phyloP scores from a whole-genome alignment of 1,284 basidiomycete species.

The Boletus subluridellus region DNA sequence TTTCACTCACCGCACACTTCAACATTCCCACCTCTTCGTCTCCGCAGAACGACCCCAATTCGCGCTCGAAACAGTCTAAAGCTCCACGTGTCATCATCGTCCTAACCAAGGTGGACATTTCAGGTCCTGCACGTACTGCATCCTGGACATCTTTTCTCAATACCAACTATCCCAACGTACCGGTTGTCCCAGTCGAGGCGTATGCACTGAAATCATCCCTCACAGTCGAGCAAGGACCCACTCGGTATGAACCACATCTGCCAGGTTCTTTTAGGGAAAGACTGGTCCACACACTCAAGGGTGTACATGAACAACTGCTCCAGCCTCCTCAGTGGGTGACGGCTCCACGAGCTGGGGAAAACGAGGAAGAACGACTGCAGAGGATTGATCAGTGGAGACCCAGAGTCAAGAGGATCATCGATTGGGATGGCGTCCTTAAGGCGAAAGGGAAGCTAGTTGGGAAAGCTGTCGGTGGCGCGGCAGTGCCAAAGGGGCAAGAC shows the following conservation, averaged over 20 bases:
- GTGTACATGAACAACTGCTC: conserved; percentile 66
- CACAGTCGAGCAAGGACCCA: conserved; percentile 42
- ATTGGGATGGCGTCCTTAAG: conserved; percentile 66
- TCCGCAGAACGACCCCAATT: background rate
- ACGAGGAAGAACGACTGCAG: conserved; percentile 27
- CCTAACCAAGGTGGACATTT: conserved; percentile 81
- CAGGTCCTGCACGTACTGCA: conserved; percentile 52
- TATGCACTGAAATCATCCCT: conserved; percentile 50
- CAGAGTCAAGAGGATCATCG: conserved; percentile 56
- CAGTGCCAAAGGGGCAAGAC: conserved; percentile 32
- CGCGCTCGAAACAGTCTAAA: conserved; percentile 36
- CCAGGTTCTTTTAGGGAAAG: conserved; percentile 55
- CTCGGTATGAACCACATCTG: conserved; percentile 61
- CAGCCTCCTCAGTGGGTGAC: conserved; percentile 63
- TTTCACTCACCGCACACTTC: conserved; percentile 54
- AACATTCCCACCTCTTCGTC: conserved; percentile 10
- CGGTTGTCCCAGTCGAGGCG: conserved; percentile 71
- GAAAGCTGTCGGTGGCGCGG: conserved; percentile 39
- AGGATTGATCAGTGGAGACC: conserved; percentile 66
- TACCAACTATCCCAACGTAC: conserved; percentile 50
- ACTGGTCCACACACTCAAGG: conserved; percentile 65
- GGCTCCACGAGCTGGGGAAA: conserved; percentile 37
- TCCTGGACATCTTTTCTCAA: conserved; percentile 71
- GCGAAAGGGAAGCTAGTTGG: conserved; percentile 47
- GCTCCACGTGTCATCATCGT: conserved; percentile 59